These are phyloP conservation scores for Abrus precatorius DNA, from an alignment of 306 rosid species.

Conservation along the genomic window DNA sequence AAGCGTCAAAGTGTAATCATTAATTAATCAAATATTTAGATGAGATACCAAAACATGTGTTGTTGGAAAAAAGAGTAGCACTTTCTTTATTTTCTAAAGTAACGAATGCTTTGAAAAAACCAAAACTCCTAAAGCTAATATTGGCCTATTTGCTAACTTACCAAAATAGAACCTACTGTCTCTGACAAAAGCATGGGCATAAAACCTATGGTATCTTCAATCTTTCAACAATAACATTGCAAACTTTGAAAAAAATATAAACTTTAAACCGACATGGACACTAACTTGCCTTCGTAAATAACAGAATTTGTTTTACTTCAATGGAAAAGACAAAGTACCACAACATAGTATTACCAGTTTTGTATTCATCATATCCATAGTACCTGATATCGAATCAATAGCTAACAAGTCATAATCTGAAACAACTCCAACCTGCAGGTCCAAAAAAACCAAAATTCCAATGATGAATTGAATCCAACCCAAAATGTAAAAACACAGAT, in stretches of 20 bases:
- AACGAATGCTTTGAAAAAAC: background rate
- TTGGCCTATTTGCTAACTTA: conserved; percentile 10
- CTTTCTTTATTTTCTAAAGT: background rate
- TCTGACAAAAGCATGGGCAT: background rate
- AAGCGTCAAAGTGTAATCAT: background rate
- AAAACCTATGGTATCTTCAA: conserved; percentile 23
- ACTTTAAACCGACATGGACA: background rate
- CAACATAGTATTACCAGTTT: conserved; percentile 5
- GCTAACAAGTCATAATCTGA: conserved; percentile 97
- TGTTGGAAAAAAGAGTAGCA: background rate
- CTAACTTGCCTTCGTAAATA: background rate
- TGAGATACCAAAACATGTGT: background rate
- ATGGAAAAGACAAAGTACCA: background rate
- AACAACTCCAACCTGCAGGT: conserved; percentile 92
- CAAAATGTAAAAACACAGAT: background rate
- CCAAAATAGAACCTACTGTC: conserved; percentile 17
- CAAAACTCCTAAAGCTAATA: background rate
- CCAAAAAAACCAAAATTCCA: conserved; percentile 6
- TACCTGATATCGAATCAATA: conserved; percentile 97
- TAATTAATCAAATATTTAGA: conserved; percentile 1
- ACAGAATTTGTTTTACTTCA: background rate
- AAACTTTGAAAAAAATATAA: background rate
- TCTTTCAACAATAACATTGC: conserved; percentile 34
- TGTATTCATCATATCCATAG: background rate
- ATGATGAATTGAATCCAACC: conserved; percentile 37